Conservation (phyloP, 2,329 filamentous ascomycete species). For the Diplodia sapinea region DNA sequence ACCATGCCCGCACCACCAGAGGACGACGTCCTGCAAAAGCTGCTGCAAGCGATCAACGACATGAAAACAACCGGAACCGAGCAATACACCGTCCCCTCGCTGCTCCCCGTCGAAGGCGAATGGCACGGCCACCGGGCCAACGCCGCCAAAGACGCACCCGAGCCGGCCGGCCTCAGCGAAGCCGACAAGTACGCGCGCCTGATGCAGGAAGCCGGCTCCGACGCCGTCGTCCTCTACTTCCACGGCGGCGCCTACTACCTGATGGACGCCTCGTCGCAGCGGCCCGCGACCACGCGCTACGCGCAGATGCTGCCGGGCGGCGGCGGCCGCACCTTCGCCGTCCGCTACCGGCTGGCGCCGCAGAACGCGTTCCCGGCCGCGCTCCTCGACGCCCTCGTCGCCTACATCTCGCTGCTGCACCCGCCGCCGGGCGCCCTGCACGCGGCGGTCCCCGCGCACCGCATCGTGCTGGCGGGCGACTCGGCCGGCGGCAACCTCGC, state of each 20-base stretch:
- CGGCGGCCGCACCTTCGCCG: slow-evolving; percentile 71
- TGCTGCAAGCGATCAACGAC: slow-evolving; percentile 64
- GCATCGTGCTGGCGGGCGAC: slow-evolving; percentile 77
- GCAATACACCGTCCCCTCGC: slow-evolving; percentile 56
- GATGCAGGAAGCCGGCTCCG: slow-evolving; percentile 69
- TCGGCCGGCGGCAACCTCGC: slow-evolving; percentile 76
- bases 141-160: slow-evolving; percentile 56
- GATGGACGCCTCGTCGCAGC: slow-evolving; percentile 72
- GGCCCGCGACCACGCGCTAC: slow-evolving; percentile 63
- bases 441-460: slow-evolving; percentile 64
- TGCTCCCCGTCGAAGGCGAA: slow-evolving; percentile 69
- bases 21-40: slow-evolving; percentile 60
- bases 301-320: slow-evolving; percentile 61
- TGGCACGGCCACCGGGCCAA: slow-evolving; percentile 73
- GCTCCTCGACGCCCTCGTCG: slow-evolving; percentile 72
- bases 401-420: slow-evolving; percentile 75
- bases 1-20: slow-evolving; percentile 65
- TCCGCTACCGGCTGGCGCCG: slow-evolving; percentile 76
- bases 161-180: slow-evolving; percentile 64
- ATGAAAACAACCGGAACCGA: slow-evolving; percentile 52
- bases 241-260: slow-evolving; percentile 79
- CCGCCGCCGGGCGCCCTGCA: slow-evolving; percentile 73
- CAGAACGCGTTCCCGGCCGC: slow-evolving; percentile 77
- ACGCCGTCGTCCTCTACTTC: slow-evolving; percentile 72
- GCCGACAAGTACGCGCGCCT: slow-evolving; percentile 68